Base-by-base conservation (phyloP, 2,329 filamentous ascomycete species). In the Bisporella sp. region DNA sequence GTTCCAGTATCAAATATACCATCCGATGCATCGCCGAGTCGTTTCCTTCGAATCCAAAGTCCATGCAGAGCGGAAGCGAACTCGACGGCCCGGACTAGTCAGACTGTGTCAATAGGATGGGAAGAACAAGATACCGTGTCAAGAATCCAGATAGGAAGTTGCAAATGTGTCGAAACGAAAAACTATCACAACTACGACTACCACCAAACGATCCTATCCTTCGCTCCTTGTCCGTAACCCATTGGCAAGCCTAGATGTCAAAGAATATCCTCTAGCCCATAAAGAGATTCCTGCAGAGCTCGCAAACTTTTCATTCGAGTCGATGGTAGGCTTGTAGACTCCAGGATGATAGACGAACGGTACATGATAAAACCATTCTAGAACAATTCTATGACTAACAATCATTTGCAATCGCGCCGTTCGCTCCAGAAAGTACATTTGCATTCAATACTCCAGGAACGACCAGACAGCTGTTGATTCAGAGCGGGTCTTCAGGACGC, bases 111-210 rank as follows among this genome's bases (percentile, higher is more conserved):
- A 6, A 52, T 62, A 40, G 57, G 53, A 49, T 63, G 59, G 59
- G 48, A 62, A 41, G 61, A 63, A 46, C 57, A 58, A 31, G 57
- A 63, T 45, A 45, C 52, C 39, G 60, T 58, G 28, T 61, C 62
- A 7, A 62, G 60, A 41, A 48, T 67, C n/a, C 61, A 65, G 47
- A 64, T 84, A 57, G 8, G 76, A n/a, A 80, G 71, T 84, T 44
- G 78, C 78, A 53, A 84, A 61, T 84, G 79, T 58, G 78, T 84
- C 62, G 81, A 84, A 68, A 84, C 81, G n/a, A 21, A 84, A 81
- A 66, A 84, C 79, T 8, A 82, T 96, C 55, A 96, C 91, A 1
- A 96, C 92, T 0, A 96, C 91, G 0, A 96, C 90, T 1, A 95
- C 89, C 1, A 95, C 91, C 1, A 88, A 89, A 57, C 84, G 67